Evolutionary conservation across 495 filamentous ascomycete genomes (phyloP), one percentile per base, ranked within the genome.

Genomic region (Hyaloscypha bicolor): DNA sequence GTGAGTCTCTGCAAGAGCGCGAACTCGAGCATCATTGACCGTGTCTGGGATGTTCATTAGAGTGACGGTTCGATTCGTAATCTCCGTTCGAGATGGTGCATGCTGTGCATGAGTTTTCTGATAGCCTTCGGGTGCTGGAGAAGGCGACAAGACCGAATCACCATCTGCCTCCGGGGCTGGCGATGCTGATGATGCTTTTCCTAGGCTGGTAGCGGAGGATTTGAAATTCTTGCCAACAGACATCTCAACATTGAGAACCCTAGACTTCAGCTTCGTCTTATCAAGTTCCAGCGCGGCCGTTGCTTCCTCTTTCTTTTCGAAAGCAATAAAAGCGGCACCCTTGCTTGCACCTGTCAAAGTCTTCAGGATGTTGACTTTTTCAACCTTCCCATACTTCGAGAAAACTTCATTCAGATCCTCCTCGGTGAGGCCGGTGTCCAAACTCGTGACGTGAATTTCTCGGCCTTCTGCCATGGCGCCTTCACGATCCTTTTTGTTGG

Each of bases 401-500:
- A 97, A 97, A 3, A 90, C 71, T 3, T 87, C 83, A 60, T 81
- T 78, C 45, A 97, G 70, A 35, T 97, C 91, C 2, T 85, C 75
- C 69, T 93, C 91, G 1, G 74, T 84, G 14, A 86, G 83, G 22
- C 80, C 83, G 69, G 83, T 87, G 70, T 93, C 85, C 14, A 97
- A 73, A 65, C 94, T 92, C 42, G 82, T 82, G 63, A 97, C 83
- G 71, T 91, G 93, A n/a, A 99, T 69, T 76, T 98, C 94, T 29
- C 95, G 87, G 12, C 89, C 92, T 76, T 97, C 94, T 22, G 89
- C 83, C 62, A 92, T 84, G 31, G 95, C 87, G n/a, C 93, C 93
- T 39, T 87, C 82, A n/a, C 95, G 89, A 22, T 86, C 82, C 74
- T 94, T 88, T 78, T 91, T 94, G 25, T 85, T 82, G 2, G 78